Base-by-base conservation (phyloP, 495 filamentous ascomycete genomes). In the Penicillium lividum region DNA sequence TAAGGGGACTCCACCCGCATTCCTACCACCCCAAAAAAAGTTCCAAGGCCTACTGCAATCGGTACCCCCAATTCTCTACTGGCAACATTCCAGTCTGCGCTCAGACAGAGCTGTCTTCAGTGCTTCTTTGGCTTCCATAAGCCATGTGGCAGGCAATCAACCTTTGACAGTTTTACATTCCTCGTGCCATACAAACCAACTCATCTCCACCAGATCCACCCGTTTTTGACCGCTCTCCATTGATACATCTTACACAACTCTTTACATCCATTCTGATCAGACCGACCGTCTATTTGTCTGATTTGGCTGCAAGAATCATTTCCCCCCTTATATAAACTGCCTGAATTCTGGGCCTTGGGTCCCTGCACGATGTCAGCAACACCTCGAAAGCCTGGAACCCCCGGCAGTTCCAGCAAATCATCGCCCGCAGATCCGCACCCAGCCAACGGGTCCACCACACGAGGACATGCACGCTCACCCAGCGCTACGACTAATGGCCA, bases 381-480 rank as follows among this genome's bases (percentile, higher is more conserved):
- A 53, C 71, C 75, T 72, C 75, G 75, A 65, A 78, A 76, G 62
- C 66, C 75, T 65, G 73, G 69, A 65, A 72, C 70, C 15, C 68
- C 73, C 60, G 73, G 62, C 65, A 71, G 61, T 69, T 64, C 75
- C 66, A 68, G 57, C 68, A 78, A 68, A 63, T 73, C 73, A 61
- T 68, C 73, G 53, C 56, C 68, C 59, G 65, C 69, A 61, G 75
- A 75, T 55, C 66, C 63, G 58, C 56, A 60, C 36, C 63, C 70
- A 29, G 65, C 61, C 50, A 75, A 74, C 62, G 75, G 75, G 18
- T 65, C 73, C 48, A 68, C 71, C 57, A 66, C 72, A 64, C 73
- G 75, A 70, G 68, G 66, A 40, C 75, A 78, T 71, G 65, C 67
- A 54, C 71, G 73, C 59, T 77, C 77, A 54, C 75, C 77, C 44